Evolutionary conservation across 78 protist genomes (phyloP), one percentile per base, ranked within the genome.

Genomic region (Mastigamoeba balamuthi): DNA sequence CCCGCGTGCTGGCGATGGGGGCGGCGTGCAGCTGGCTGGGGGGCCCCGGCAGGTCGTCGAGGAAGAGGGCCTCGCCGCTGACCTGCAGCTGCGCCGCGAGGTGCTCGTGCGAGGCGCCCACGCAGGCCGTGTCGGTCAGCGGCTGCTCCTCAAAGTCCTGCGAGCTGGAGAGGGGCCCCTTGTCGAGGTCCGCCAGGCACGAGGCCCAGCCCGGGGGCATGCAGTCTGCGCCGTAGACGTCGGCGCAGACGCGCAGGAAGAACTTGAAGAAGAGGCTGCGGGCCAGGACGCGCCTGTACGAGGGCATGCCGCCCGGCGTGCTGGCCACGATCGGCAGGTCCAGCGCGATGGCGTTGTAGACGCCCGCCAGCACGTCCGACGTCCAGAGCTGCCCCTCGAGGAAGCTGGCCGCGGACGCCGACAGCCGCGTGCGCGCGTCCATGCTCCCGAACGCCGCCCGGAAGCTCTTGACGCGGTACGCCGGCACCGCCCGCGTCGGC

Each of bases 271-370:
- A 78, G 82, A 86, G 83, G 37, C 88, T 69, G 27, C 82, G 30
- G 5, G 86, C 85, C 40, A 92, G 66, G 5, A 86, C 69, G 40
- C 74, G 27, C 38, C 95, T 75, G 83, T 77, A 92, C 29, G 77
- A 91, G 29, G 79, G 75, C 92, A 83, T 83, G 65, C 95, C 95
- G 38, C 95, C 95, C n/a, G 95, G 91, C 4, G 82, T 83, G 52
- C 74, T 75, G 36, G 5, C 70, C n/a, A 39, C 52, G 1, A 77
- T 63, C 8, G 66, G 48, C n/a, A 76, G 0, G 27, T 81, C 85
- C 40, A 58, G 23, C 41, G 7, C 64, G 25, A 41, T 71, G 39
- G 75, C 75, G 3, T 67, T 10, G 23, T 6, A 6, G 68, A 71
- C 39, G 23, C 2, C n/a, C n/a, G n/a, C n/a, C n/a, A n/a, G n/a